Conservation (phyloP, 371 early-diverging fungal species). For the Phascolomyces articulosus region DNA sequence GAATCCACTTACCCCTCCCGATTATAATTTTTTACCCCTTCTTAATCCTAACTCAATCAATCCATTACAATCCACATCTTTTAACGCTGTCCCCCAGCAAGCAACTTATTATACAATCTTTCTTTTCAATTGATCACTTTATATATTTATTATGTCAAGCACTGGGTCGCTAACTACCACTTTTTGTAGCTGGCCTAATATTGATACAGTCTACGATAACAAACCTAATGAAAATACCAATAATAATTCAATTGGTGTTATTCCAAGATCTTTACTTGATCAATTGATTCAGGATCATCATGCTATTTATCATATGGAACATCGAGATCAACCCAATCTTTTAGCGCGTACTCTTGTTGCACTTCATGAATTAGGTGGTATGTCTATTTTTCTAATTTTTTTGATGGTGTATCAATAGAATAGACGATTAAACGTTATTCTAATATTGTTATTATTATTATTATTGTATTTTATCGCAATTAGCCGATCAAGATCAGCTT, state of each 20-base stretch:
- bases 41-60: background rate
- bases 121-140: background rate
- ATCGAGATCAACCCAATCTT: conserved; percentile 37
- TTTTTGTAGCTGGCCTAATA: background rate
- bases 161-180: background rate
- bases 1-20: background rate
- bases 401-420: no score
- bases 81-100: background rate
- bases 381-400: background rate
- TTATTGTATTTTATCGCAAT: no score
- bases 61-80: background rate
- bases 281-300: conserved; percentile 26
- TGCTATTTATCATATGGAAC: conserved; percentile 36
- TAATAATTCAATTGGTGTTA: no score
- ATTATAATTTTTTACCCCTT: conserved; percentile 1
- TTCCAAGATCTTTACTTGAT: conserved; percentile 6
- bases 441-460: no score
- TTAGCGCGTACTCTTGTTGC: conserved; percentile 32
- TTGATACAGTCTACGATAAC: background rate
- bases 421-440: no score
- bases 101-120: background rate
- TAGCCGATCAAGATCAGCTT: conserved; percentile 13
- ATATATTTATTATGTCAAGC: conserved; percentile 6
- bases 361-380: conserved; percentile 40
- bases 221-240: background rate